phyloP scores from a whole-genome alignment of 805 yeast genomes.

The Yamadazyma nakazawae region DNA sequence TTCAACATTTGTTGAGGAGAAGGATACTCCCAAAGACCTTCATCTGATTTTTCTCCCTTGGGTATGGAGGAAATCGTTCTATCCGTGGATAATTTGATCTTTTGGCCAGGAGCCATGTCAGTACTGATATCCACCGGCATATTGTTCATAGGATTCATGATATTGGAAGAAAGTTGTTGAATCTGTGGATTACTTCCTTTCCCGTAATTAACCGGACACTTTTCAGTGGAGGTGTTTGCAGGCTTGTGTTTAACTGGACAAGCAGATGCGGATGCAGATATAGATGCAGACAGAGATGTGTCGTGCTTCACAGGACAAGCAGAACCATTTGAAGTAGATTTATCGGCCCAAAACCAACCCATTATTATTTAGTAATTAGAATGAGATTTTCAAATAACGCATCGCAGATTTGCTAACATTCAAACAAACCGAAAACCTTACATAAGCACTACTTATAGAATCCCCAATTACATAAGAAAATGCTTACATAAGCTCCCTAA shows the following conservation, averaged over 20 bases:
- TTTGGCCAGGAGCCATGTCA: slow-evolving; percentile 75
- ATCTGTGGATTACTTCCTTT: slow-evolving; percentile 18
- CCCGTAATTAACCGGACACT: slow-evolving; percentile 12
- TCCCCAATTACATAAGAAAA: no score
- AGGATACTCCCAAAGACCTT: slow-evolving; percentile 97
- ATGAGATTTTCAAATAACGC: slow-evolving; percentile 5
- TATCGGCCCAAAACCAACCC: slow-evolving; percentile 92
- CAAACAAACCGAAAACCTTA: not conserved
- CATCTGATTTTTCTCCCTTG: slow-evolving; percentile 59
- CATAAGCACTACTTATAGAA: not conserved
- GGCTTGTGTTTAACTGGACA: slow-evolving; percentile 33
- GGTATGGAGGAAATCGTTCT: slow-evolving; percentile 86
- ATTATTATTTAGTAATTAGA: slow-evolving; percentile 26
- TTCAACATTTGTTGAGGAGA: slow-evolving; percentile 99
- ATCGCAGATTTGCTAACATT: not conserved
- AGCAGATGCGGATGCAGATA: slow-evolving; percentile 8
- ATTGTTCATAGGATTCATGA: slow-evolving; percentile 77
- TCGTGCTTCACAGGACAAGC: slow-evolving; percentile 11
- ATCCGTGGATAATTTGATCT: slow-evolving; percentile 71
- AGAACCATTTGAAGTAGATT: slow-evolving; percentile 1
- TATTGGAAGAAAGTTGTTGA: slow-evolving; percentile 32
- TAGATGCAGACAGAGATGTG: not conserved
- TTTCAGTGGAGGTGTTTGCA: not conserved
- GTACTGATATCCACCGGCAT: slow-evolving; percentile 78
- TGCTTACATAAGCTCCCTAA: no score